Evolutionary conservation across 1,284 basidiomycete genomes (phyloP), one percentile per base, ranked within the genome.

Genomic region (Sporisorium reilianum): DNA sequence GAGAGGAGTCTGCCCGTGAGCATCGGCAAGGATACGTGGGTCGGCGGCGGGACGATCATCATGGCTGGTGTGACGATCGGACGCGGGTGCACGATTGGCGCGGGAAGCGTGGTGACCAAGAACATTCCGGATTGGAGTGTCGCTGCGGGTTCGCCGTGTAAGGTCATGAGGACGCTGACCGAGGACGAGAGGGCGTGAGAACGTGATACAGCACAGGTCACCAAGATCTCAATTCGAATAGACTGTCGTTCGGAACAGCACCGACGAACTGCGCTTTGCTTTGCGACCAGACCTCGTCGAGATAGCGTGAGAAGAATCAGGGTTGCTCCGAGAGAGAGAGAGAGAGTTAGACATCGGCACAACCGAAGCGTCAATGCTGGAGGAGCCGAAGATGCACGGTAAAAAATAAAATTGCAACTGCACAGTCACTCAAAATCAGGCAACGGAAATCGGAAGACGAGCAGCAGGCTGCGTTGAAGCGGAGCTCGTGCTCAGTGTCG

Each of bases 11-110:
- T 80, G 22, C 77, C 80, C 12, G 71, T 81, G 20, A 60, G 34
- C 25, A 79, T 81, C 12, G 80, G 80, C 0, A 50, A 30, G 18
- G 67, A 81, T 50, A 64, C 64, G 9, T 81, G 80, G 80, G 51
- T 80, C 25, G 87, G 87, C 2, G 87, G 86, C 0, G 84, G 83
- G n/a, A 86, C 80, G 3, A 84, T 85, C 34, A 84, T 88, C 46
- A 76, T 85, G 32, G 84, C 86, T 0, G 87, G 87, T 3, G 86
- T 88, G 1, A 87, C 78, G 2, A 86, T 88, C n/a, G 88, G 88
- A 0, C 64, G 85, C 16, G 88, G 87, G 0, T 74, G 68, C 5
- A 87, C 86, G 2, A 80, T 88, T 8, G 87, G 87, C 0, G 88
- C 88, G 0, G 87, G 87, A 0, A 78, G 77, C 12, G 86, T 88